A percentile compares a stretch with the other conserved stretches of the same genome.
These are phyloP conservation scores for Neckera pumila DNA, from an alignment of 225 moss, liverwort and hornwort genomes.

Conservation along the genomic window DNA sequence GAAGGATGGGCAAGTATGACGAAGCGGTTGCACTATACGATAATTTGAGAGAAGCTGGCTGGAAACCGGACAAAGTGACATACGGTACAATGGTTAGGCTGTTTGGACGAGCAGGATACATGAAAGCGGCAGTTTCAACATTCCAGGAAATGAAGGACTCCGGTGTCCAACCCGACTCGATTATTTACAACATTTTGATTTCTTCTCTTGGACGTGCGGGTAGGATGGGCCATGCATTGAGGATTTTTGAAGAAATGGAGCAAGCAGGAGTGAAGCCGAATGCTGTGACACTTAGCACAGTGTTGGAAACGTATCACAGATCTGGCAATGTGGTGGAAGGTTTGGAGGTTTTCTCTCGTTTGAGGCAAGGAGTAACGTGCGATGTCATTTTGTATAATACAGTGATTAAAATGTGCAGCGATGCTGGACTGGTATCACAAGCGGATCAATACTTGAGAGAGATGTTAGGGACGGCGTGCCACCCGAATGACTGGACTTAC, in stretches of 20 bases:
- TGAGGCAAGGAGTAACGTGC: slow-evolving; percentile 54
- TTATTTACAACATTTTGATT: slow-evolving; percentile 79
- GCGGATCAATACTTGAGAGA: slow-evolving; percentile 50
- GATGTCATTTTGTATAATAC: slow-evolving; percentile 84
- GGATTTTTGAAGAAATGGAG: slow-evolving; percentile 76
- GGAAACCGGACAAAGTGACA: slow-evolving; percentile 83
- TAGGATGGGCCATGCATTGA: slow-evolving; percentile 62
- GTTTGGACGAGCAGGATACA: slow-evolving; percentile 69
- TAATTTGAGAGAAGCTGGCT: slow-evolving; percentile 46
- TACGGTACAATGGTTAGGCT: slow-evolving; percentile 84
- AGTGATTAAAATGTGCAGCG: slow-evolving; percentile 84
- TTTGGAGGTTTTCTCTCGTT: slow-evolving; percentile 46
- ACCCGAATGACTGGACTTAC: slow-evolving; percentile 63
- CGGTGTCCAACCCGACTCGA: slow-evolving; percentile 66
- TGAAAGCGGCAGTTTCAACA: slow-evolving; percentile 47
- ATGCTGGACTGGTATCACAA: slow-evolving; percentile 47
- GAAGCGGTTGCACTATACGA: slow-evolving; percentile 64
- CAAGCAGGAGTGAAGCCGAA: slow-evolving; percentile 57
- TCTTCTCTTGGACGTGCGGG: slow-evolving; percentile 52
- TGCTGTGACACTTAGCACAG: slow-evolving; percentile 67
- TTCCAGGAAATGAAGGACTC: slow-evolving; percentile 73
- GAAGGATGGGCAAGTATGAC: slow-evolving; percentile 53
- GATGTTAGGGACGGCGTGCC: slow-evolving; percentile 41
- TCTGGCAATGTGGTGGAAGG: slow-evolving; percentile 67
- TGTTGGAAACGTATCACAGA: slow-evolving; percentile 64